Percentiles rank a stretch among this genome's conserved stretches.
Evolutionary conservation across 305 asterid species (phyloP).

Genomic region (Caryopteris hybrid): DNA sequence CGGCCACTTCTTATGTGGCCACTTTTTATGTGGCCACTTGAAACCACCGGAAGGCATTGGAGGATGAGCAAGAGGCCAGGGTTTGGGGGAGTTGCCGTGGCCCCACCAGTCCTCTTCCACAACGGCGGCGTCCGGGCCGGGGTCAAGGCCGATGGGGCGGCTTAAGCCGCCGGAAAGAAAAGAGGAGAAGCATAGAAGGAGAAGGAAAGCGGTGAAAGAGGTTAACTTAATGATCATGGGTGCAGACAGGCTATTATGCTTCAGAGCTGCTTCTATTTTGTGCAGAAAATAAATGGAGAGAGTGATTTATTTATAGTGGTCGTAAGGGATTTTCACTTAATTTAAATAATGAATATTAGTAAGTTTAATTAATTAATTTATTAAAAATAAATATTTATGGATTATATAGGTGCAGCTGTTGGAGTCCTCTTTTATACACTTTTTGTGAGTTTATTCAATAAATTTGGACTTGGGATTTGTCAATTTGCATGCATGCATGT

Average conservation of each 20-base stretch:
- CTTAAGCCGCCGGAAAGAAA: not conserved
- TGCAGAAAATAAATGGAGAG: not conserved
- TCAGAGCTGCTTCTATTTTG: not conserved
- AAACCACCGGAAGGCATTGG: not conserved
- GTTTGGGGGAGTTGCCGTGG: not conserved
- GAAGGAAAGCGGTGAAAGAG: not conserved
- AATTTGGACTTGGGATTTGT: too few species aligned
- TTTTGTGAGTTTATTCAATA: too few species aligned
- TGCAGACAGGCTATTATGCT: too few species aligned
- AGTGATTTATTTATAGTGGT: conserved; percentile 11
- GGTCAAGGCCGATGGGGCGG: not conserved
- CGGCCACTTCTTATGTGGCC: too few species aligned
- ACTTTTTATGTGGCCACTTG: too few species aligned
- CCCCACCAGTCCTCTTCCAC: conserved; percentile 6
- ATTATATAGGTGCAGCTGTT: too few species aligned
- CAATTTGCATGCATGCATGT: too few species aligned
- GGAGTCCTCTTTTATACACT: too few species aligned
- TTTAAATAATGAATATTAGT: not conserved
- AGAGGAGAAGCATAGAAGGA: not conserved
- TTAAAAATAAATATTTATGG: too few species aligned
- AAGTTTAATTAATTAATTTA: too few species aligned
- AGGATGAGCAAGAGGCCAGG: not conserved
- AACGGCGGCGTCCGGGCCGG: not conserved
- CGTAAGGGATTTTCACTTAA: not conserved
- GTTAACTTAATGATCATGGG: not conserved